Evolutionary conservation across 805 yeast genomes (phyloP).

Genomic region (Saccharomycopsis babjevae): DNA sequence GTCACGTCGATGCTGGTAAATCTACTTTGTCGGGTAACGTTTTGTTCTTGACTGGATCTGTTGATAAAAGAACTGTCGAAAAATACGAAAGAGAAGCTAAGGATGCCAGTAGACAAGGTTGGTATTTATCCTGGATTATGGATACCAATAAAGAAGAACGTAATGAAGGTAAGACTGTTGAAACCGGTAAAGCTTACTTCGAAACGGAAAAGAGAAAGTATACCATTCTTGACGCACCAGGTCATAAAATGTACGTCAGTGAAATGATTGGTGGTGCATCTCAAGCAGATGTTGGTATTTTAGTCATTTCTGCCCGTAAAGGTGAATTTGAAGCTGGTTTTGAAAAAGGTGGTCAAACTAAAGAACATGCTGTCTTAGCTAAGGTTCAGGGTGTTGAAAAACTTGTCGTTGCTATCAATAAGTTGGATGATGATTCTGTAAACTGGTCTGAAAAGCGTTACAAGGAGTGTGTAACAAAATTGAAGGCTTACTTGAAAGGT

Average conservation of each 20-base stretch:
- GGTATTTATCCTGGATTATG: slow-evolving; percentile 99
- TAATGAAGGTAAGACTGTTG: slow-evolving; percentile 97
- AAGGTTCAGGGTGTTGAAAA: slow-evolving; percentile 97
- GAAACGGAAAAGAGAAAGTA: slow-evolving; percentile 98
- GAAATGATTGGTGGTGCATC: slow-evolving; percentile 99
- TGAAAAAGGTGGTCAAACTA: slow-evolving; percentile 97
- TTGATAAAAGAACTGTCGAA: slow-evolving; percentile 96
- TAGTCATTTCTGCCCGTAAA: slow-evolving; percentile 95
- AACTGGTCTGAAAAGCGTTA: slow-evolving; percentile 93
- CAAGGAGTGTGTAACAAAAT: slow-evolving; percentile 85
- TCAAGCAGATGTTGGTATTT: slow-evolving; percentile 96
- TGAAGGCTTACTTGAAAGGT: slow-evolving; percentile 68
- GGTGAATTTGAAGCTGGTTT: slow-evolving; percentile 99
- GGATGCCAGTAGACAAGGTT: slow-evolving; percentile 99
- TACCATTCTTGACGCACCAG: slow-evolving; percentile 98
- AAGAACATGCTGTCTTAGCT: slow-evolving; percentile 95
- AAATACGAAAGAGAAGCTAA: slow-evolving; percentile 97
- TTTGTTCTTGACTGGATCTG: slow-evolving; percentile 88
- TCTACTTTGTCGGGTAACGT: slow-evolving; percentile 99
- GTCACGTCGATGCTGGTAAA: slow-evolving; percentile 99
- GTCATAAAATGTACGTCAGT: slow-evolving; percentile 97
- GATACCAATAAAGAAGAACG: slow-evolving; percentile 99
- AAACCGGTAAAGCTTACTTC: slow-evolving; percentile 95
- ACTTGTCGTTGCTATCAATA: slow-evolving; percentile 87
- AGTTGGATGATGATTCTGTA: slow-evolving; percentile 98